phyloP scores from a whole-genome alignment of 164 flowering plant species.

The Chimonanthus praecox region DNA sequence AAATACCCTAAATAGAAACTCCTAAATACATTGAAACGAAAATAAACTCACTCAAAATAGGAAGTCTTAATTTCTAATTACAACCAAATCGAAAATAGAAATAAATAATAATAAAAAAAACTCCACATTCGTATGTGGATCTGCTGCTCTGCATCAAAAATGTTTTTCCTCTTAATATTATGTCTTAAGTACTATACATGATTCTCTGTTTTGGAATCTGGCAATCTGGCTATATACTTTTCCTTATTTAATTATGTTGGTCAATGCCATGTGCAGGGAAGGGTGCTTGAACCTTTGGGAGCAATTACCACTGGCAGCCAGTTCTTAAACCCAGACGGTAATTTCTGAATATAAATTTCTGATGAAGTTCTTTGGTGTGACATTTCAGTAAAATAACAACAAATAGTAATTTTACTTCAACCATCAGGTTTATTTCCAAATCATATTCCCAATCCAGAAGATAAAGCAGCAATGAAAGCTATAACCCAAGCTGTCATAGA shows the following conservation, averaged over 20 bases:
- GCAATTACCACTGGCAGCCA: slow-evolving; percentile 91
- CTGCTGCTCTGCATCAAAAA: no score
- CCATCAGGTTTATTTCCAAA: slow-evolving; percentile 83
- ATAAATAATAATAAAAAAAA: no score
- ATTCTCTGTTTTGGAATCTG: no score
- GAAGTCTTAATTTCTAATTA: no score
- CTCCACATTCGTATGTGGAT: no score
- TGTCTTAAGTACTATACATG: no score
- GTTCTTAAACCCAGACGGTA: slow-evolving; percentile 97
- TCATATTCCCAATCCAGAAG: slow-evolving; percentile 98
- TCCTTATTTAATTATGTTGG: slow-evolving; percentile 5
- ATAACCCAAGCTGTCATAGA: slow-evolving; percentile 83
- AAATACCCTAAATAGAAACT: no score
- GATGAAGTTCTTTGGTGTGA: neutral
- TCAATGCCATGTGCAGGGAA: slow-evolving; percentile 43
- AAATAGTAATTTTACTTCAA: neutral
- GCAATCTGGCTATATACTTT: neutral
- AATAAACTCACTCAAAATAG: no score
- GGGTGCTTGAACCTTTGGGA: slow-evolving; percentile 93
- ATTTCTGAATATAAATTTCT: slow-evolving; percentile 5
- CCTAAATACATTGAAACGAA: no score
- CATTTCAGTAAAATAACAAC: neutral
- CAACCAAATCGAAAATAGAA: no score
- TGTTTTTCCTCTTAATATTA: no score
- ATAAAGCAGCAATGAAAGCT: slow-evolving; percentile 90